These are phyloP conservation scores for Botrytis sinoallii DNA, from an alignment of 2,329 filamentous ascomycete species.

Conservation along the genomic window DNA sequence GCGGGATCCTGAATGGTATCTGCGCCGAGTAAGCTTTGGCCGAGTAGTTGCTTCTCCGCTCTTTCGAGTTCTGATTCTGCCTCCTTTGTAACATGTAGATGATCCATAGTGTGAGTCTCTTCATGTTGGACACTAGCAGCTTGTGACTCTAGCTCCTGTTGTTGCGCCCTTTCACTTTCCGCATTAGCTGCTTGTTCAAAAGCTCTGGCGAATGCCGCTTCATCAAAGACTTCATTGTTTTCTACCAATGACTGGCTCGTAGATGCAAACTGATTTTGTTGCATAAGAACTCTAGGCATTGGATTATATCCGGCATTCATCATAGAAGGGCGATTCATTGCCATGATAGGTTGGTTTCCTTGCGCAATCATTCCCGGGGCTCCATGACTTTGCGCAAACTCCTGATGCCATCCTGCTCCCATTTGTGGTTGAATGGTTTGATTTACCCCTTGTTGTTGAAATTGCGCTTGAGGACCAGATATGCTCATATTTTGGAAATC, in stretches of 20 bases:
- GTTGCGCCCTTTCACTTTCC: conserved; percentile 23
- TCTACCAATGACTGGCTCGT: conserved; percentile 33
- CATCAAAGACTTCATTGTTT: conserved; percentile 46
- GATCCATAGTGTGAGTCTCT: conserved; percentile 21
- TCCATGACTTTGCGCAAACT: conserved; percentile 44
- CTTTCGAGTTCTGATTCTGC: conserved; percentile 1
- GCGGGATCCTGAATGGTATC: conserved; percentile 35
- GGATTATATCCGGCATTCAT: not conserved
- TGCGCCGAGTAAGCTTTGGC: conserved; percentile 36
- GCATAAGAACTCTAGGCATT: conserved; percentile 22
- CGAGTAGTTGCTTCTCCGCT: conserved; percentile 20
- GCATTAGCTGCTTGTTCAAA: conserved; percentile 43
- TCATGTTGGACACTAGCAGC: conserved; percentile 14
- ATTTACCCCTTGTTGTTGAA: conserved; percentile 35
- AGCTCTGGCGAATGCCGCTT: conserved; percentile 53
- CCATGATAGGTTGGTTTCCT: conserved; percentile 3
- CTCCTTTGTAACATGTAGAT: conserved; percentile 15
- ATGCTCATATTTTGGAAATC: conserved; percentile 49
- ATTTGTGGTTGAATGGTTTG: conserved; percentile 27
- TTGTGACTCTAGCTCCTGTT: conserved; percentile 26
- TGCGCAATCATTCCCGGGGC: not conserved
- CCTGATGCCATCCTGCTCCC: conserved; percentile 53
- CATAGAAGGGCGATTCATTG: conserved; percentile 19
- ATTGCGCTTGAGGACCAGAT: conserved; percentile 32
- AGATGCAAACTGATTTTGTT: conserved; percentile 11